These are phyloP conservation scores for Petasospora rhodanensis DNA, from an alignment of 1,139 yeast genomes.

Conservation along the genomic window DNA sequence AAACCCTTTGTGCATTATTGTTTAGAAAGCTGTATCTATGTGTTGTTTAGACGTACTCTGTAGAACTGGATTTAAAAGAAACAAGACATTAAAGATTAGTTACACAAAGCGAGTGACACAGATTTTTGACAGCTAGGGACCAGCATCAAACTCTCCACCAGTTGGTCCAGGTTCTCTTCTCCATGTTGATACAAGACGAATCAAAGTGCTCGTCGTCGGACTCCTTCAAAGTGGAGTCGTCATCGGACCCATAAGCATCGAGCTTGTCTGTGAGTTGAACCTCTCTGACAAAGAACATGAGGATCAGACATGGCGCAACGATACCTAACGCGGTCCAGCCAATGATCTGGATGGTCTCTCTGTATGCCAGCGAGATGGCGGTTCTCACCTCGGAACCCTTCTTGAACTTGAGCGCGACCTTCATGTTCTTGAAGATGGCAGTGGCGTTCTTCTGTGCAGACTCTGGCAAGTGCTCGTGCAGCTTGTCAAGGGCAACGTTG, in stretches of 20 bases:
- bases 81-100: too few species aligned
- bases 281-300: constrained; percentile 25
- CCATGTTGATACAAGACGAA: too few species aligned
- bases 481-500: constrained; percentile 27
- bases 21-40: too few species aligned
- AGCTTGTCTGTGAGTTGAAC: constrained; percentile 16
- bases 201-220: constrained; percentile 1
- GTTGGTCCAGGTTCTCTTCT: constrained; percentile 13
- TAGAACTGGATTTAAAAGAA: too few species aligned
- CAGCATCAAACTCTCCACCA: constrained; percentile 13
- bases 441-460: constrained; percentile 18
- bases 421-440: constrained; percentile 22
- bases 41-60: too few species aligned
- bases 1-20: constrained; percentile 21
- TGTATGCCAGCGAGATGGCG: constrained; percentile 26
- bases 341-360: constrained; percentile 27
- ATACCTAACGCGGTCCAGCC: constrained; percentile 26
- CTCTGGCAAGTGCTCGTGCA: constrained; percentile 26
- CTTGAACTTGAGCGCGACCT: constrained; percentile 20
- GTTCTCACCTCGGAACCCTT: constrained; percentile 24
- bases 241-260: constrained; percentile 16
- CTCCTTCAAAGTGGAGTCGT: constrained; percentile 1
- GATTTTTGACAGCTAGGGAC: too few species aligned
- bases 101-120: too few species aligned
- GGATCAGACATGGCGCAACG: constrained; percentile 22